Conservation (phyloP, 805 yeast genomes). For the Wickerhamiella cacticola region DNA sequence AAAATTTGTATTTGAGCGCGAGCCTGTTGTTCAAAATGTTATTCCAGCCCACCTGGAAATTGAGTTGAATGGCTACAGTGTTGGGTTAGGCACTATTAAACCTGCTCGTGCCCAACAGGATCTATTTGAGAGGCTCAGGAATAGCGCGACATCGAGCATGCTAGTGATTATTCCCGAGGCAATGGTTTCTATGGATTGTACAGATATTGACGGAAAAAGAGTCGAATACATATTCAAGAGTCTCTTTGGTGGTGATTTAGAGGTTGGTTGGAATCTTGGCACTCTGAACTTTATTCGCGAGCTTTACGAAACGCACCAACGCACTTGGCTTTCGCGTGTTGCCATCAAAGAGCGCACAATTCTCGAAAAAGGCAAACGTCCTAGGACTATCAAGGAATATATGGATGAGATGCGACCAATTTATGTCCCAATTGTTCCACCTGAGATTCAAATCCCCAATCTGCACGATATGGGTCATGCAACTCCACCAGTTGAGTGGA, state of each 20-base stretch:
- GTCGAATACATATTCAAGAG: slow-evolving; percentile 61
- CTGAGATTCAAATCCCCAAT: slow-evolving; percentile 79
- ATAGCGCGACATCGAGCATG: slow-evolving; percentile 36
- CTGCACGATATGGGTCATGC: slow-evolving; percentile 88
- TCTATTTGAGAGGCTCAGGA: neutral
- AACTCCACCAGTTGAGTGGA: slow-evolving; percentile 97
- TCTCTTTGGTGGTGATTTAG: slow-evolving; percentile 79
- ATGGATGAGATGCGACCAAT: slow-evolving; percentile 7
- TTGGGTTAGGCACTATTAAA: slow-evolving; percentile 54
- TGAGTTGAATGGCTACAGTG: slow-evolving; percentile 47
- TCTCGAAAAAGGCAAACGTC: neutral
- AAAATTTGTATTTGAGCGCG: slow-evolving; percentile 22
- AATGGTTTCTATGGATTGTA: slow-evolving; percentile 60
- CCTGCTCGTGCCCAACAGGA: slow-evolving; percentile 34
- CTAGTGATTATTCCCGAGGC: slow-evolving; percentile 72
- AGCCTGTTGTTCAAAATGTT: slow-evolving; percentile 20
- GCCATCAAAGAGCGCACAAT: slow-evolving; percentile 10
- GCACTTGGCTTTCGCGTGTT: slow-evolving; percentile 18
- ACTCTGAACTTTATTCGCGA: slow-evolving; percentile 80
- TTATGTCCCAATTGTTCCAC: slow-evolving; percentile 58
- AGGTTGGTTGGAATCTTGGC: slow-evolving; percentile 88
- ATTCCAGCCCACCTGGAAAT: slow-evolving; percentile 49
- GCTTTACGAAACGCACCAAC: slow-evolving; percentile 72
- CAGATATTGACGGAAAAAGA: slow-evolving; percentile 37
- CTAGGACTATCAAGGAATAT: neutral